Evolutionary conservation across 2,329 filamentous ascomycete species (phyloP), one percentile per base, ranked within the genome.

Genomic region (Hypoxylon sp.): DNA sequence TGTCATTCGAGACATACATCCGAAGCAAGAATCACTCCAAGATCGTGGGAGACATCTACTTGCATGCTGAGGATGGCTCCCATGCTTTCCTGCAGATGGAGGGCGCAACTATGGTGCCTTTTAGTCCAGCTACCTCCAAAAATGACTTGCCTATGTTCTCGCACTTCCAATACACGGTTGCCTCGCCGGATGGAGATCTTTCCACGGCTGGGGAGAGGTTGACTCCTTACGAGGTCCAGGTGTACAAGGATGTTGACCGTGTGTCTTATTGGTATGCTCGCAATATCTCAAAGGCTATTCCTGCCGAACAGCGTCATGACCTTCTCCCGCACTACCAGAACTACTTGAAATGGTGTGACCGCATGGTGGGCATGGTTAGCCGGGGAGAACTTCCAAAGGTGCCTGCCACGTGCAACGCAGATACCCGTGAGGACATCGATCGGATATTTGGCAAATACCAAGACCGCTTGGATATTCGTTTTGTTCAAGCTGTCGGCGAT

Each of bases 1-100:
- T 56, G n/a, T 30, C 38, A 25, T 56, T 56, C 17, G 52, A 56
- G 25, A 45, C 52, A 6, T 56, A 56, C 13, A 45, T 56, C 6
- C 52, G 52, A 13, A 56, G 52, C 52, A 56, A 56, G 52, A 32
- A 45, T 38, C 23, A 19, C 9, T 56, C 52, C 13, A 43, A 56
- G n/a, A 56, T 56, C 25, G n/a, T 56, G 2, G 52, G 52, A 30
- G 52, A 56, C 38, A 45, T 56, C 19, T 56, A 56, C 23, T n/a
- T 56, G 25, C 38, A 56, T 34, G 52, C 52, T 3, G 52, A 56
- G n/a, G 38, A 45, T 32, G 52, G 52, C 25, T 45, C 38, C 5
- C 52, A 45, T 13, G 52, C 36, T 23, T 56, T 45, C 14, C n/a
- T 56, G 52, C 52, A 56, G 52, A 56, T 56, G 52, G 52, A 56